Evolutionary conservation across 2,329 filamentous ascomycete genomes (phyloP).

Genomic region (Pezizomycotina sp.): DNA sequence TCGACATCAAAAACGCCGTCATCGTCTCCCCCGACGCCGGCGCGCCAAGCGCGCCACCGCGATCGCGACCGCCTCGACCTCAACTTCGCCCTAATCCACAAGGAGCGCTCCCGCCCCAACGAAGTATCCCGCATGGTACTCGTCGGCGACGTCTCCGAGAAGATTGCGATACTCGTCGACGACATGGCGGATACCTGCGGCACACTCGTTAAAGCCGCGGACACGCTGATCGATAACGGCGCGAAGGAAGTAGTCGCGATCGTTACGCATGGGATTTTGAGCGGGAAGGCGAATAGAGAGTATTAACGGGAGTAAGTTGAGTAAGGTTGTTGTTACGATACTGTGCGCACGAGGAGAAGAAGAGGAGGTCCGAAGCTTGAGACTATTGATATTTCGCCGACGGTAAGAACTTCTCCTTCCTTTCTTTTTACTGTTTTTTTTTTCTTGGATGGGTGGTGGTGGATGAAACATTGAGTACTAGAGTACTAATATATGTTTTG

Average conservation of each 20-base stretch:
- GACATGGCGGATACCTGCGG: conserved; percentile 97
- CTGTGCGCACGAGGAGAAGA: conserved; percentile 65
- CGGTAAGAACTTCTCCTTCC: conserved; percentile 32
- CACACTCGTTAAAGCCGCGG: conserved; percentile 72
- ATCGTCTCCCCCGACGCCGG: conserved; percentile 92
- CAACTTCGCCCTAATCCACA: conserved; percentile 88
- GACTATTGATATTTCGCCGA: conserved; percentile 83
- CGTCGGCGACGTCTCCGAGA: conserved; percentile 82
- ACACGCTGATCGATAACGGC: conserved; percentile 71
- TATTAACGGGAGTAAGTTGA: conserved; percentile 60
- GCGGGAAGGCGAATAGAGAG: conserved; percentile 75
- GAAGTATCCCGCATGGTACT: conserved; percentile 88
- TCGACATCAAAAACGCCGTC: conserved; percentile 65
- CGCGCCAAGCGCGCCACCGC: conserved; percentile 81
- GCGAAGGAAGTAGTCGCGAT: conserved; percentile 83
- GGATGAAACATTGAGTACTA: conserved; percentile 5
- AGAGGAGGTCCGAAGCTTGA: conserved; percentile 60
- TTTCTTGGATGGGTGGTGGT: background rate
- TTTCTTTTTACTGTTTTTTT: background rate
- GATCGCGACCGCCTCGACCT: conserved; percentile 85
- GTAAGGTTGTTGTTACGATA: conserved; percentile 75
- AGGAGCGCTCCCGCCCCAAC: conserved; percentile 80
- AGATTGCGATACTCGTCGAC: conserved; percentile 88
- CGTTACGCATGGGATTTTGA: conserved; percentile 85
- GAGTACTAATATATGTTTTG: conserved; percentile 5